These are phyloP conservation scores for Ilyonectria robusta DNA, from an alignment of 2,329 filamentous ascomycete genomes.

Conservation along the genomic window DNA sequence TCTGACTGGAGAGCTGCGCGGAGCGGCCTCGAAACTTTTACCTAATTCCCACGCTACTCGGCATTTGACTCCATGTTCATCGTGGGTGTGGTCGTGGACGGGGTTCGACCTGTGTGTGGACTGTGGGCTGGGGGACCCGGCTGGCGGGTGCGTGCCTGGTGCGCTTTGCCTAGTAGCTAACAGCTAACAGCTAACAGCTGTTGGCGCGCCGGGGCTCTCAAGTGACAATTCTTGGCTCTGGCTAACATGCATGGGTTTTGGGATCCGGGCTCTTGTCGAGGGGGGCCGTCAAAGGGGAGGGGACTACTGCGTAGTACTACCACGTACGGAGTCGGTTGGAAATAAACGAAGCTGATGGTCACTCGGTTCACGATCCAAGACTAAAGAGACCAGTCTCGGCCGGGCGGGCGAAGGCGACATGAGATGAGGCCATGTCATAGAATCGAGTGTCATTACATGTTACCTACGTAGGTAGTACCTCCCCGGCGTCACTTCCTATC, in stretches of 20 bases:
- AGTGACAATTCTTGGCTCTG: background rate
- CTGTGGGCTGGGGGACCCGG: constrained; percentile 11
- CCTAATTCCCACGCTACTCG: constrained; percentile 53
- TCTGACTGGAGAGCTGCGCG: constrained; percentile 53
- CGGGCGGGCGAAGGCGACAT: background rate
- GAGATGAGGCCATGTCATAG: background rate
- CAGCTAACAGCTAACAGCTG: background rate
- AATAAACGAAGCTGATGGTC: background rate
- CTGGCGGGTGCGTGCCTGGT: constrained; percentile 2
- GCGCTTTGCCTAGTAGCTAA: background rate
- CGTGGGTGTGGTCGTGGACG: constrained; percentile 34
- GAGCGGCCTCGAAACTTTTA: constrained; percentile 52
- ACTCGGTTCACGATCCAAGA: background rate
- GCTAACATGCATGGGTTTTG: background rate
- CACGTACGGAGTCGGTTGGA: no score
- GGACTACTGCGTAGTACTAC: no score
- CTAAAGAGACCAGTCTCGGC: background rate
- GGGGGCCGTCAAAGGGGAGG: background rate
- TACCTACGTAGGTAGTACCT: no score
- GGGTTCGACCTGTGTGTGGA: constrained; percentile 1
- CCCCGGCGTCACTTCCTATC: background rate
- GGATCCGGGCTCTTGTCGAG: background rate
- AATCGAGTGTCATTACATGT: background rate
- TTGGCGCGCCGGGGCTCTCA: background rate
- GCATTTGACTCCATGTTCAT: constrained; percentile 47